Evolutionary conservation across 2,329 filamentous ascomycete genomes (phyloP).

Genomic region (Sclerotinia nivalis): DNA sequence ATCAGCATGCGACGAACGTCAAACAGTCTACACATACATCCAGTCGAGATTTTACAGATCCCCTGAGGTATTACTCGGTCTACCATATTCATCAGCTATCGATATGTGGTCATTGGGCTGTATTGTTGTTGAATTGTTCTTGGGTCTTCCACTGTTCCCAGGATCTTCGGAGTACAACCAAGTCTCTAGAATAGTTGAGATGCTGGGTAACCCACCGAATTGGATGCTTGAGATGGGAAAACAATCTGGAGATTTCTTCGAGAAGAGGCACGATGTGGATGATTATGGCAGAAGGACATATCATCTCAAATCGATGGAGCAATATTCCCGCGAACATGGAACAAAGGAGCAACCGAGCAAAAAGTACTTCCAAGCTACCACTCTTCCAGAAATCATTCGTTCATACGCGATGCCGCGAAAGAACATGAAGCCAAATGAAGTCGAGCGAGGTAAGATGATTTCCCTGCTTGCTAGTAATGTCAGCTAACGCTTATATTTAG

Average conservation of each 20-base stretch:
- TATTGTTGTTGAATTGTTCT: slow-evolving; percentile 96
- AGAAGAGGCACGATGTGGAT: slow-evolving; percentile 77
- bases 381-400: slow-evolving; percentile 94
- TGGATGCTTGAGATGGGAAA: slow-evolving; percentile 99
- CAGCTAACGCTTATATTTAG: slow-evolving; percentile 49
- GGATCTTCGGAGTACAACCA: slow-evolving; percentile 99
- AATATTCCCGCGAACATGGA: slow-evolving; percentile 92
- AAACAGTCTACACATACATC: slow-evolving; percentile 99
- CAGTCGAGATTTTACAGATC: slow-evolving; percentile 98
- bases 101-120: slow-evolving; percentile 99
- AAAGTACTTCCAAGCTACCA: slow-evolving; percentile 96
- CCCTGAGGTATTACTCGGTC: slow-evolving; percentile 89
- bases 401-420: slow-evolving; percentile 98
- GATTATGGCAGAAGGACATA: slow-evolving; percentile 92
- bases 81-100: slow-evolving; percentile 97
- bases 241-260: slow-evolving; percentile 95
- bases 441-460: slow-evolving; percentile 77
- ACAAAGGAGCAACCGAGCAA: slow-evolving; percentile 99
- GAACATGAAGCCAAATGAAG: slow-evolving; percentile 97
- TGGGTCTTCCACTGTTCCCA: slow-evolving; percentile 90
- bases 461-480: slow-evolving; percentile 24
- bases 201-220: slow-evolving; percentile 92
- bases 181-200: slow-evolving; percentile 94
- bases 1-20: slow-evolving; percentile 94
- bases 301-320: slow-evolving; percentile 94